Percentiles rank a stretch among this genome's conserved stretches.
Evolutionary conservation across 768 basidiomycete species (phyloP).

Genomic region (Multifurca ochricompacta): DNA sequence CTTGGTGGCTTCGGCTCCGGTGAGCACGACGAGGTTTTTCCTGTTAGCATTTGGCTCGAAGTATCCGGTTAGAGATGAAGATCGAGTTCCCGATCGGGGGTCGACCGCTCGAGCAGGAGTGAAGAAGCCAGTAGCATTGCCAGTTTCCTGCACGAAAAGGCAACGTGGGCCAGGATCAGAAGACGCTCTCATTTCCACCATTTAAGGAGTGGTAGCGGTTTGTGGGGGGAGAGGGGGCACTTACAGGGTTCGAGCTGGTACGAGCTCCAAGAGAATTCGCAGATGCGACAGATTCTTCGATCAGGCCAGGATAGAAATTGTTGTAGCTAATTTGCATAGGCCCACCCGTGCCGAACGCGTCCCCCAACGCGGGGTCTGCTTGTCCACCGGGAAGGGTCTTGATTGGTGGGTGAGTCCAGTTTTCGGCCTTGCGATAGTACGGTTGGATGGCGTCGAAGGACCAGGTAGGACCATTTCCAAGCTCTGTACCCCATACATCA

Average conservation of each 20-base stretch:
- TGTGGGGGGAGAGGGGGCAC: neutral
- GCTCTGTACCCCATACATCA: constrained; percentile 16
- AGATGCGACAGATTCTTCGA: constrained; percentile 14
- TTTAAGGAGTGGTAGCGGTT: neutral
- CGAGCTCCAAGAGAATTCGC: constrained; percentile 14
- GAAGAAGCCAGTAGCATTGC: constrained; percentile 17
- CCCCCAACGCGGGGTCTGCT: constrained; percentile 1
- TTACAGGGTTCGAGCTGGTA: constrained; percentile 14
- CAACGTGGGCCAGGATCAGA: neutral
- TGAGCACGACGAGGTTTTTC: constrained; percentile 18
- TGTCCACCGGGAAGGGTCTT: constrained; percentile 10
- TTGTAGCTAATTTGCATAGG: constrained; percentile 20
- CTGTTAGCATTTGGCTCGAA: constrained; percentile 16
- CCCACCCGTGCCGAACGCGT: constrained; percentile 6
- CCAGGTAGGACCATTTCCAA: constrained; percentile 15
- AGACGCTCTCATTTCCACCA: neutral
- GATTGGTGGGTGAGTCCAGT: constrained; percentile 16
- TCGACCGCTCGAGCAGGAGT: constrained; percentile 19
- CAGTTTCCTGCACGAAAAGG: constrained; percentile 2
- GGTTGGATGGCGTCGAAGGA: constrained; percentile 16
- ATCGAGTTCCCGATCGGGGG: constrained; percentile 16
- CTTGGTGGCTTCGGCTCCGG: constrained; percentile 14
- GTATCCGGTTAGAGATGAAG: constrained; percentile 18
- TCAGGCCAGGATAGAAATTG: constrained; percentile 16
- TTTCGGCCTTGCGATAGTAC: constrained; percentile 18